phyloP scores from a whole-genome alignment of 192 early-diverging fungal genomes.

The Coemansia sp. region DNA sequence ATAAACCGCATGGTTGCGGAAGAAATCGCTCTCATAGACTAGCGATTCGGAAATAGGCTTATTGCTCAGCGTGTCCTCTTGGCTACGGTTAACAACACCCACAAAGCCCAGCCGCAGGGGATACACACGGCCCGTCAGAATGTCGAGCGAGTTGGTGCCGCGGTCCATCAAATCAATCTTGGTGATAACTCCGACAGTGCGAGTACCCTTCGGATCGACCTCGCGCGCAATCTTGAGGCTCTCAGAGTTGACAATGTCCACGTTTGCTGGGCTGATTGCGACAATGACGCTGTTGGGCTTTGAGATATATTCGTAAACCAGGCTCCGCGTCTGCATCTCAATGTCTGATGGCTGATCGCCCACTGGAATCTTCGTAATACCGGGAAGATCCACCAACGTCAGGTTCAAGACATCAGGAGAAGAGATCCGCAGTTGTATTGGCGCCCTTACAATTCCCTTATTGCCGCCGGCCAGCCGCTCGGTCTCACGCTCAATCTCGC shows the following conservation, averaged over 20 bases:
- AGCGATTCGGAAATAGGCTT: conserved; percentile 74
- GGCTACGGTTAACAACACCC: conserved; percentile 80
- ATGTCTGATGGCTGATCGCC: conserved; percentile 84
- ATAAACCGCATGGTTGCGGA: conserved; percentile 70
- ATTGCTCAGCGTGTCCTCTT: conserved; percentile 70
- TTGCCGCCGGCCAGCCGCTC: conserved; percentile 74
- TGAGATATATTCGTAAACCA: conserved; percentile 76
- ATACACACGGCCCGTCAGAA: conserved; percentile 72
- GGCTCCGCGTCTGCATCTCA: conserved; percentile 72
- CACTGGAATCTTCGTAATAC: conserved; percentile 72
- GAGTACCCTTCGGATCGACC: conserved; percentile 74
- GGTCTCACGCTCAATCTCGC: conserved; percentile 80
- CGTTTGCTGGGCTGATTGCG: conserved; percentile 79
- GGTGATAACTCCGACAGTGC: conserved; percentile 78
- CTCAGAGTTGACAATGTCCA: conserved; percentile 80
- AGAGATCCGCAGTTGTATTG: conserved; percentile 75
- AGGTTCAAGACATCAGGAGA: conserved; percentile 75
- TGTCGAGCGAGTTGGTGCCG: conserved; percentile 79
- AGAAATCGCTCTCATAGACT: conserved; percentile 66
- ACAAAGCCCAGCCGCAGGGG: conserved; percentile 80
- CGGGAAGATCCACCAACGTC: conserved; percentile 82
- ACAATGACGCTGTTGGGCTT: conserved; percentile 86
- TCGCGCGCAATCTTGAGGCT: conserved; percentile 84
- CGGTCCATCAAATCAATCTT: conserved; percentile 86
- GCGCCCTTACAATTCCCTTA: conserved; percentile 74